A percentile compares a stretch with the other conserved stretches of the same genome.
These are phyloP conservation scores for Yarrowia sp. DNA, from an alignment of 805 yeast genomes.

Conservation along the genomic window DNA sequence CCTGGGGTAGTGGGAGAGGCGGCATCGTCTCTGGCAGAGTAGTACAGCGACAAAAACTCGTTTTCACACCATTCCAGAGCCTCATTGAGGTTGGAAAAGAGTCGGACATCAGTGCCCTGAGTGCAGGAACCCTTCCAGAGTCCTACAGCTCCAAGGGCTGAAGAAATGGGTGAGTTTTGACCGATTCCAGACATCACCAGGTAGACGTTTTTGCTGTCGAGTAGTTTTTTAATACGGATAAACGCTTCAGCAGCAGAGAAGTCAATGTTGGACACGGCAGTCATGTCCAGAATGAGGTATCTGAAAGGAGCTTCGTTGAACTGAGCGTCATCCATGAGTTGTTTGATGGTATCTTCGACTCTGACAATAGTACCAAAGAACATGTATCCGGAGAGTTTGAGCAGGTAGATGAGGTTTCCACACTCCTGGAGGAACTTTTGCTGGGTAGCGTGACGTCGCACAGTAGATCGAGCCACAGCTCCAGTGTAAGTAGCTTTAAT, in stretches of 20 bases:
- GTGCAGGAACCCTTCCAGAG: conserved; percentile 55
- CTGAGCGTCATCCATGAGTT: conserved; percentile 55
- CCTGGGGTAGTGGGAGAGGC: conserved; percentile 1
- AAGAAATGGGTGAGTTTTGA: conserved; percentile 62
- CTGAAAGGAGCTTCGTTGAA: conserved; percentile 60
- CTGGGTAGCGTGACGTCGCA: conserved; percentile 84
- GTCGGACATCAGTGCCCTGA: conserved; percentile 45
- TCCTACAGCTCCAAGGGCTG: conserved; percentile 79
- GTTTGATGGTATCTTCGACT: conserved; percentile 72
- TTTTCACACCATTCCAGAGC: conserved; percentile 98
- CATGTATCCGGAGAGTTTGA: conserved; percentile 82
- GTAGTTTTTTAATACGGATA: conserved; percentile 75
- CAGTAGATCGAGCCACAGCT: conserved; percentile 84
- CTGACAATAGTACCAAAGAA: conserved; percentile 96
- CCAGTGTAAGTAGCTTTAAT: conserved; percentile 83
- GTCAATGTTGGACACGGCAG: conserved; percentile 74
- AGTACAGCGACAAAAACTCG: conserved; percentile 68
- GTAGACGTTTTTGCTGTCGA: conserved; percentile 65
- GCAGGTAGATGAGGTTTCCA: conserved; percentile 85
- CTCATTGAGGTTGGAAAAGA: conserved; percentile 76
- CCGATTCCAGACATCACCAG: conserved; percentile 76
- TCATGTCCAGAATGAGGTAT: conserved; percentile 80
- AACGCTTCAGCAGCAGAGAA: conserved; percentile 96
- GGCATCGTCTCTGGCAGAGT: conserved; percentile 39
- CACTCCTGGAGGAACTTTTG: conserved; percentile 79